Percentiles rank a stretch among this genome's conserved stretches.
Conservation (phyloP, 352 stramenopile species). For the Phytophthora pluvialis region DNA sequence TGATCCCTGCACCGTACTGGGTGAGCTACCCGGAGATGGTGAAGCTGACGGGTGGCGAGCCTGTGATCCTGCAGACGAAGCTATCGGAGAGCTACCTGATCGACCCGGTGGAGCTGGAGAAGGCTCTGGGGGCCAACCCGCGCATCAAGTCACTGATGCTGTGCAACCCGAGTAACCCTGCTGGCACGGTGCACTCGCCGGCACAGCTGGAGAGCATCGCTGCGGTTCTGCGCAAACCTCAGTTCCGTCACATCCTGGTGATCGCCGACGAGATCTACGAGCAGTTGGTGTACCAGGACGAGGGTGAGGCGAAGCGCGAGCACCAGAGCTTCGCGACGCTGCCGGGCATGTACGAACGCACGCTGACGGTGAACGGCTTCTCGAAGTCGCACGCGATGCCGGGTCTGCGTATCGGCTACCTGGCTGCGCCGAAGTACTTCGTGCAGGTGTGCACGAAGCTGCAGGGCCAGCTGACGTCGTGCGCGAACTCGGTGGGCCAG, state of each 20-base stretch:
- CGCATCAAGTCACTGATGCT: slow-evolving; percentile 93
- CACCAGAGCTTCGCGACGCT: slow-evolving; percentile 80
- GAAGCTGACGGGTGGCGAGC: slow-evolving; percentile 88
- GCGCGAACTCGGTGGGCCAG: slow-evolving; percentile 93
- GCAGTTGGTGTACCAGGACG: slow-evolving; percentile 92
- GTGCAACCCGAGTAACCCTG: slow-evolving; percentile 97
- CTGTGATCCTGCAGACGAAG: slow-evolving; percentile 93
- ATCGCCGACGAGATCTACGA: slow-evolving; percentile 98
- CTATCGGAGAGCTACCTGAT: slow-evolving; percentile 86
- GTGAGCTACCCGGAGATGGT: slow-evolving; percentile 97
- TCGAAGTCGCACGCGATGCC: slow-evolving; percentile 98
- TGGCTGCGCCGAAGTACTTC: slow-evolving; percentile 83
- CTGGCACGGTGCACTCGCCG: slow-evolving; percentile 81
- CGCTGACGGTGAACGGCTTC: slow-evolving; percentile 96
- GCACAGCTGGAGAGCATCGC: slow-evolving; percentile 63
- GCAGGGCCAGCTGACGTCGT: slow-evolving; percentile 96
- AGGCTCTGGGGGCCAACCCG: slow-evolving; percentile 70
- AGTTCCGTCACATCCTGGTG: slow-evolving; percentile 83
- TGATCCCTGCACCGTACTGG: slow-evolving; percentile 97
- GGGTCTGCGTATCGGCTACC: slow-evolving; percentile 94
- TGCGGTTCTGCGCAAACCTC: slow-evolving; percentile 58
- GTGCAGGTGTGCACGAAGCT: slow-evolving; percentile 91
- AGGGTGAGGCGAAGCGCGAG: slow-evolving; percentile 53
- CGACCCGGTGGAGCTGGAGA: slow-evolving; percentile 79
- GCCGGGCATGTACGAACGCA: slow-evolving; percentile 90